These are phyloP conservation scores for Staphylotrichum tortipilum DNA, from an alignment of 495 filamentous ascomycete genomes.

Conservation along the genomic window DNA sequence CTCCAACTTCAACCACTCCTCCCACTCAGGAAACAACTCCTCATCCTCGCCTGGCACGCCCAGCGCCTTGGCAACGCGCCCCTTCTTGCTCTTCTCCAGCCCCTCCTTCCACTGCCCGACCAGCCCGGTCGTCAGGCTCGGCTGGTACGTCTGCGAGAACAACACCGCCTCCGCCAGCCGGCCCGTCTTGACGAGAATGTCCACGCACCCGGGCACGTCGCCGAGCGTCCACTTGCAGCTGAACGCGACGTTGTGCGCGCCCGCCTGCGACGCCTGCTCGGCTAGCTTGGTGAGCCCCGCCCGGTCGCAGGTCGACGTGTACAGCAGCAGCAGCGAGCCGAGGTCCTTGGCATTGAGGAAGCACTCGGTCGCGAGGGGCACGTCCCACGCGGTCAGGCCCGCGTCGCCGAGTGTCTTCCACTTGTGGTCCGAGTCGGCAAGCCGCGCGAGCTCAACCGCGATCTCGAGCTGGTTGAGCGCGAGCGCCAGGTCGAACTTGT, in stretches of 20 bases:
- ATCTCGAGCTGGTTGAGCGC: slow-evolving; percentile 73
- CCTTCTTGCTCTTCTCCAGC: slow-evolving; percentile 72
- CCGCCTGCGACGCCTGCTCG: slow-evolving; percentile 61
- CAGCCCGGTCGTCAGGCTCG: slow-evolving; percentile 59
- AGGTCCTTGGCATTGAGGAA: slow-evolving; percentile 83
- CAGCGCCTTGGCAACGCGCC: slow-evolving; percentile 70
- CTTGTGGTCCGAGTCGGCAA: slow-evolving; percentile 85
- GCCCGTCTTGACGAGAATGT: slow-evolving; percentile 68
- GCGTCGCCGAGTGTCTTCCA: slow-evolving; percentile 96
- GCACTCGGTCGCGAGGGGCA: slow-evolving; percentile 82
- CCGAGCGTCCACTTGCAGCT: slow-evolving; percentile 80
- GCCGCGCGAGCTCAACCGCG: slow-evolving; percentile 72
- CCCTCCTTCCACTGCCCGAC: slow-evolving; percentile 70
- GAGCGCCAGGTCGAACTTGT: slow-evolving; percentile 91
- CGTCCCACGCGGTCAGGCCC: slow-evolving; percentile 77
- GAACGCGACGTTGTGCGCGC: slow-evolving; percentile 86
- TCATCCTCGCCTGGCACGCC: slow-evolving; percentile 81
- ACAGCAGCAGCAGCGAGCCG: slow-evolving; percentile 77
- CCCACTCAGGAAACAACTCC: slow-evolving; percentile 93
- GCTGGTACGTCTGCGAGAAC: slow-evolving; percentile 91
- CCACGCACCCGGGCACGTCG: slow-evolving; percentile 73
- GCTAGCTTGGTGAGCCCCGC: slow-evolving; percentile 65
- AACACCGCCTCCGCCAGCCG: slow-evolving; percentile 77
- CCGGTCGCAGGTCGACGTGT: slow-evolving; percentile 69
- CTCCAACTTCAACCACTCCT: slow-evolving; percentile 77